Evolutionary conservation across 2,329 filamentous ascomycete species (phyloP).

Genomic region (Torrubiella hemipterigena): DNA sequence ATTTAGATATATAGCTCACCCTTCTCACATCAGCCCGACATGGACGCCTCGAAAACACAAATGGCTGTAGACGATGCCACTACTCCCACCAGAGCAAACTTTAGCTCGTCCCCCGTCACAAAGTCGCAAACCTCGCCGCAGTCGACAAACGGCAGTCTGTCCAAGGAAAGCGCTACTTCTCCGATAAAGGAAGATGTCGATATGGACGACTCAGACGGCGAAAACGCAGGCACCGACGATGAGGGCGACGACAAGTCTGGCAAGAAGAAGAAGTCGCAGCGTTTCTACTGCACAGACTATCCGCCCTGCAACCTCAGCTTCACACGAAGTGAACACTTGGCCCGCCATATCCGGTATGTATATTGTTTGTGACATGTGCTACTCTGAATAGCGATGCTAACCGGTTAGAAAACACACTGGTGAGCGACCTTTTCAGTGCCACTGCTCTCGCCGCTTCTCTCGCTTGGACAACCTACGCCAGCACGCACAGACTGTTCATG

Average conservation of each 20-base stretch:
- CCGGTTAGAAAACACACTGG: slow-evolving; percentile 78
- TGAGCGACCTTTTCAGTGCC: slow-evolving; percentile 91
- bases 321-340: slow-evolving; percentile 88
- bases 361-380: too few species aligned
- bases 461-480: slow-evolving; percentile 89
- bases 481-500: slow-evolving; percentile 94
- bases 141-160: too few species aligned
- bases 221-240: slow-evolving; percentile 50
- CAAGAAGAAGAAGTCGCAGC: slow-evolving; percentile 94
- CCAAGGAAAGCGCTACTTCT: too few species aligned
- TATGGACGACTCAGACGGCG: slow-evolving; percentile 65
- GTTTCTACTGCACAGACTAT: slow-evolving; percentile 93
- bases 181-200: slow-evolving; percentile 68
- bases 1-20: too few species aligned
- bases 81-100: too few species aligned
- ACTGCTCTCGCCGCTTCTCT: slow-evolving; percentile 87
- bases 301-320: slow-evolving; percentile 92
- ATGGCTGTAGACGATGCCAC: too few species aligned
- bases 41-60: too few species aligned
- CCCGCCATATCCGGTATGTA: slow-evolving; percentile 74
- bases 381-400: background rate
- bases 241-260: slow-evolving; percentile 57
- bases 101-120: too few species aligned
- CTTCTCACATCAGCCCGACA: too few species aligned
- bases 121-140: too few species aligned